Conservation (phyloP, 164 flowering plant genomes). For the Euptelea pleiosperma region DNA sequence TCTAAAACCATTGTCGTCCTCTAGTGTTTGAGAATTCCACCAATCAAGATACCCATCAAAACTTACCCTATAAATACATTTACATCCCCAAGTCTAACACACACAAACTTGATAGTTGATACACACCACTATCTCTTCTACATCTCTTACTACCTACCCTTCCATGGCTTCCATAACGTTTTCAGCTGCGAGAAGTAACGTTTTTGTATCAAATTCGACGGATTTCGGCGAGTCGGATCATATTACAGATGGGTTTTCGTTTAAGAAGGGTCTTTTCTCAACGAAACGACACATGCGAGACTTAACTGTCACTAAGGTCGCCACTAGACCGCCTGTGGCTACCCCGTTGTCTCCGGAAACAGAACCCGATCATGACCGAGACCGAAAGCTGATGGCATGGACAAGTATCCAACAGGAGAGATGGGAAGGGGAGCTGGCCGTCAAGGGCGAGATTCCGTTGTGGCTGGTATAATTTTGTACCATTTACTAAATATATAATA, state of each 20-base stretch:
- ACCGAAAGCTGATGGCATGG: slow-evolving; percentile 65
- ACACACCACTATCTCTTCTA: background rate
- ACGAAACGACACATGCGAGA: slow-evolving; percentile 1
- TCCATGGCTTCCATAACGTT: slow-evolving; percentile 53
- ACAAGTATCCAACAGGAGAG: slow-evolving; percentile 68
- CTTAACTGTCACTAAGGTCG: slow-evolving; percentile 32
- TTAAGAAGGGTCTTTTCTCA: background rate
- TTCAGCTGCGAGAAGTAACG: slow-evolving; percentile 13
- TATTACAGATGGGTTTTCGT: background rate
- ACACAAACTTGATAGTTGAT: background rate
- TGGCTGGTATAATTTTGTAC: slow-evolving; percentile 99
- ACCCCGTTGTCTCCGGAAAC: slow-evolving; percentile 21
- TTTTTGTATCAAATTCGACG: slow-evolving; percentile 4
- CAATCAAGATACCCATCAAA: slow-evolving; percentile 38
- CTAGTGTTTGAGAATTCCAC: slow-evolving; percentile 38
- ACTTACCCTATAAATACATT: slow-evolving; percentile 12
- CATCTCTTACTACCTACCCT: slow-evolving; percentile 2
- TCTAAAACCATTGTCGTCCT: too few species aligned
- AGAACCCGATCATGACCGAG: background rate
- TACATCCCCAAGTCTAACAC: background rate
- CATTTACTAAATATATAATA: too few species aligned
- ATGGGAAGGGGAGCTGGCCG: slow-evolving; percentile 87
- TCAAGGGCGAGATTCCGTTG: slow-evolving; percentile 71
- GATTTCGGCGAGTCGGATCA: slow-evolving; percentile 9
- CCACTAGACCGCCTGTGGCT: slow-evolving; percentile 29